Conservation (phyloP, 2,329 filamentous ascomycete genomes). For the Hymenoscyphus scutula region DNA sequence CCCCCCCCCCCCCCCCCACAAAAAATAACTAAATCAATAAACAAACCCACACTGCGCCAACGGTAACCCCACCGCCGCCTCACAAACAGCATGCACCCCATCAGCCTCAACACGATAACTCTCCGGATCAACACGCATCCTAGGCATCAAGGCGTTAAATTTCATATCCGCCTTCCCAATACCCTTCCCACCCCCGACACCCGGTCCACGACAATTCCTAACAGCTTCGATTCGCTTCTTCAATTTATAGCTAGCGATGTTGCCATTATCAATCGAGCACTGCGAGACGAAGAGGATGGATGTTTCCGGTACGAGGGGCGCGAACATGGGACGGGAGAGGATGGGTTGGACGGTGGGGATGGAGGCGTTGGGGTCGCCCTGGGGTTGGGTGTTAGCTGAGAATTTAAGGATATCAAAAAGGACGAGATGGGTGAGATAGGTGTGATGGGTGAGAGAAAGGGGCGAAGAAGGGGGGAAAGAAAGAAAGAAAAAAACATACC, state of each 20-base stretch:
- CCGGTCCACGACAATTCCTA: conserved; percentile 61
- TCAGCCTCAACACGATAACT: conserved; percentile 85
- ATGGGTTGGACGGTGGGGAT: conserved; percentile 88
- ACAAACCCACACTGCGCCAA: conserved; percentile 39
- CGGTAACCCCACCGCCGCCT: conserved; percentile 68
- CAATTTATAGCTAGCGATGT: conserved; percentile 69
- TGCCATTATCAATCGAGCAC: conserved; percentile 65
- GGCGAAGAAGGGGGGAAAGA: conserved; percentile 5
- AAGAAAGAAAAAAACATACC: conserved; percentile 48
- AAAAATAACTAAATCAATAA: too few relatives aligned
- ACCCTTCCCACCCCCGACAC: neutral
- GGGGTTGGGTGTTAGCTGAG: conserved; percentile 4
- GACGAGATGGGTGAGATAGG: neutral
- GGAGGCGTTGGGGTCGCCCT: conserved; percentile 78
- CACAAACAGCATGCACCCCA: conserved; percentile 69
- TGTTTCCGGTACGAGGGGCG: conserved; percentile 65
- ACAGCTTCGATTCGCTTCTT: conserved; percentile 80
- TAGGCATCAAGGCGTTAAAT: conserved; percentile 78
- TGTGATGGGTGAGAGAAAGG: too few relatives aligned
- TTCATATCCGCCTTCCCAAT: conserved; percentile 88
- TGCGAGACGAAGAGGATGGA: conserved; percentile 82
- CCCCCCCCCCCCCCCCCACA: too few relatives aligned
- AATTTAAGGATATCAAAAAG: neutral
- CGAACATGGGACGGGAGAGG: conserved; percentile 84
- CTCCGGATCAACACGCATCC: conserved; percentile 91